Evolutionary conservation across 805 yeast species (phyloP), one percentile per base, ranked within the genome.

Genomic region (Hermanozyma aechmeae): DNA sequence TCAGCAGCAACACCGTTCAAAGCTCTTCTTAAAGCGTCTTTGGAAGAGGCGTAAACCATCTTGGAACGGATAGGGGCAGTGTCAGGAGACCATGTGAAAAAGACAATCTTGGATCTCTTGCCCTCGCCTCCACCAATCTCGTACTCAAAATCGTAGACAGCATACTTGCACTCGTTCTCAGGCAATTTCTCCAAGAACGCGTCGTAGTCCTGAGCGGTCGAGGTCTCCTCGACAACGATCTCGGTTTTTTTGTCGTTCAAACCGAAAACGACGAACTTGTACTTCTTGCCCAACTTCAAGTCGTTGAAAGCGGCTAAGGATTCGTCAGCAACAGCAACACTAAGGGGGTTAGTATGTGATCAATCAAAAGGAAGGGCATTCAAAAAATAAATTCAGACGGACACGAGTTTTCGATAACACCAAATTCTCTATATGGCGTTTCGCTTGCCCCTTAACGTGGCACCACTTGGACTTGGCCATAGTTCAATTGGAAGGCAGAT

Each of bases 21-120:
- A 33, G 98, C 89, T 66, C 95, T 85, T 73, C 97, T 89, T 53
- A 92, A 74, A 28, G 96, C 95, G 50, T 87, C 97, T 66, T 86
- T 86, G 37, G 97, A 87, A n/a, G 96, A 76, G 27, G 98, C 97
- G 68, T 87, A 89, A 39, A 89, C 82, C 98, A 92, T 92, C 81
- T 92, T 92, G 48, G 86, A 60, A 70, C 93, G 81, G 51, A 92
- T 78, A 38, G 92, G 85, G 31, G 97, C 96, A 38, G 94, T 84
- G 57, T 92, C 98, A 50, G 98, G 98, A 39, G 96, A 78, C 98
- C 98, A 92, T 44, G 92, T 82, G 68, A 54, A 65, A 61, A 66
- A 76, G 25, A 74, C 67, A 39, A 76, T 70, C 58, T 75, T 77
- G 42, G 78, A 73, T 71, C 95, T 82, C 73, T 85, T 86, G 57